Conservation (phyloP, 192 early-diverging fungal species). For the Podila verticillata region DNA sequence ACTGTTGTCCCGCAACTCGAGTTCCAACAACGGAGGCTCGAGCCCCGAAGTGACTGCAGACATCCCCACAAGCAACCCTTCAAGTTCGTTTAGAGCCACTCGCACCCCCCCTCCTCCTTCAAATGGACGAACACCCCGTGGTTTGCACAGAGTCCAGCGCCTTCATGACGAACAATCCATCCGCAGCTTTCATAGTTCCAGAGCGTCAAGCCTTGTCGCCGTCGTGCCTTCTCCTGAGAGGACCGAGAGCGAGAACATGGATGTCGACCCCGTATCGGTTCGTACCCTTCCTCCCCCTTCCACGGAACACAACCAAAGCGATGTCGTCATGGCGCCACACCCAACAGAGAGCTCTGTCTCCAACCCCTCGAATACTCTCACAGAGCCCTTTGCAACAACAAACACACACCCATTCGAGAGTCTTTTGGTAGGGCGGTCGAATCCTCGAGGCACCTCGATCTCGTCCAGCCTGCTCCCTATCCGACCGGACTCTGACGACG, state of each 20-base stretch:
- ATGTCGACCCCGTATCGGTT: constrained; percentile 32
- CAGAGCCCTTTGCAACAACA: no score
- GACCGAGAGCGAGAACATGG: constrained; percentile 22
- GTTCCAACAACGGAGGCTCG: neutral
- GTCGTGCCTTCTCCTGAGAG: neutral
- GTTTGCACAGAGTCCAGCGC: constrained; percentile 40
- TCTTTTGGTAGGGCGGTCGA: constrained; percentile 9
- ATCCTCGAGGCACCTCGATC: constrained; percentile 34
- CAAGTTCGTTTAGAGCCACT: constrained; percentile 12
- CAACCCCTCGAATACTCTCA: no score
- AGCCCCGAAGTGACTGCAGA: neutral
- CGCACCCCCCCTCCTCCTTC: neutral
- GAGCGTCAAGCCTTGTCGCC: constrained; percentile 34
- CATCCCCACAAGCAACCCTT: neutral
- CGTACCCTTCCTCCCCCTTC: neutral
- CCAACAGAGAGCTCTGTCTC: no score
- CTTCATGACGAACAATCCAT: constrained; percentile 48
- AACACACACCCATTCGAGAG: neutral
- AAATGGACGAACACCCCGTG: constrained; percentile 33
- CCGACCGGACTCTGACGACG: constrained; percentile 38
- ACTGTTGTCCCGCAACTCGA: constrained; percentile 28
- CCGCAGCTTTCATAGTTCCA: constrained; percentile 28
- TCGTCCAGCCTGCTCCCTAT: constrained; percentile 35
- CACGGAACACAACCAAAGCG: neutral
- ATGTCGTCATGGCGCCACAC: neutral